Evolutionary conservation across 768 basidiomycete genomes (phyloP), one percentile per base, ranked within the genome.

Genomic region (Kwoniella sp.): DNA sequence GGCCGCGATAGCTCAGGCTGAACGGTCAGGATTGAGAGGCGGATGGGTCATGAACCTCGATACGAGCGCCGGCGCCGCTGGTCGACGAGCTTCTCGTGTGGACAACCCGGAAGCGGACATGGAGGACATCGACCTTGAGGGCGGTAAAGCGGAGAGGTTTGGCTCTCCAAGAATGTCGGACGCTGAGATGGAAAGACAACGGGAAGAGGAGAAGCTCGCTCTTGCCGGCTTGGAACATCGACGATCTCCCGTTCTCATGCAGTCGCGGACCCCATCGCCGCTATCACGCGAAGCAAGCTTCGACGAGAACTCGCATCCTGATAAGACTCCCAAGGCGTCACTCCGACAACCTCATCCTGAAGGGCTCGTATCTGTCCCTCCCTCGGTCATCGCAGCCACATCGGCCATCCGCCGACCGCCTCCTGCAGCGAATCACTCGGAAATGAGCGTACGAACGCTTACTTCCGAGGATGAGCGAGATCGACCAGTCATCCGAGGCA

Each of bases 81-180:
- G 34, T 1, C 41, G 73, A 26, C 38, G 66, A 25, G 38, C 65
- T 20, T 64, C 45, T 20, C 47, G 48, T 13, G 25, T 45, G 15
- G n/a, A 65, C 17, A 22, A 29, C 26, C 26, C 7, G 20, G 73
- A 74, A 5, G 48, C 61, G 2, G 79, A 70, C 29, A 79, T 81
- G 81, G 79, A 78, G 20, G 78, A 81, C 63, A 78, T 81, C 61
- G 81, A 82, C 58, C 72, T 82, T 28, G 81, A 82, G 66, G 76
- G 76, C 26, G 81, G 81, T n/a, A 60, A 68, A 28, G 61, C 57
- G 1, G 76, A 75, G 28, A 61, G 62, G 22, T 80, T 81, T 28
- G 79, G 79, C 3, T 73, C 73, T 9, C 68, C 69, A 1, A 61
- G 47, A 26, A 63, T 66, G 57, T 55, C 59, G 3, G 61, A 66